phyloP scores from a whole-genome alignment of 495 filamentous ascomycete species.

The Penicillium simplicissimum region DNA sequence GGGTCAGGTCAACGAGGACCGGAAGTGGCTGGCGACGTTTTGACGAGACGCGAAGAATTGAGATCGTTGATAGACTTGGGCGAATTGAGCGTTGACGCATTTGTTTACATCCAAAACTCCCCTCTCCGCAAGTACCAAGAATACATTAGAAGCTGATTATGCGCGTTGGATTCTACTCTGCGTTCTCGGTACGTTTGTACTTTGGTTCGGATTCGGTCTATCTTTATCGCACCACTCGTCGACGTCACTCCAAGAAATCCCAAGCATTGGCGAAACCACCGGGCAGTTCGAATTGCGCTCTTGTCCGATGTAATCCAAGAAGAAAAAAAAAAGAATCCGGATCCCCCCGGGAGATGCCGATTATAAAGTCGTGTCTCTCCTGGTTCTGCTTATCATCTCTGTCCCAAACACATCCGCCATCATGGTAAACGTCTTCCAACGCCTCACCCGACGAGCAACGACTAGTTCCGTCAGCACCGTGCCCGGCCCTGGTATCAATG shows the following conservation, averaged over 20 bases:
- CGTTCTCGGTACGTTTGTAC: neutral
- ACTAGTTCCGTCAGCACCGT: slow-evolving; percentile 15
- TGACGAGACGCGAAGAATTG: neutral
- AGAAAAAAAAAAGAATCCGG: neutral
- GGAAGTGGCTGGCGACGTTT: slow-evolving; percentile 44
- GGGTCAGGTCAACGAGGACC: slow-evolving; percentile 30
- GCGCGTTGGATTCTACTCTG: neutral
- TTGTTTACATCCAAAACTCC: neutral
- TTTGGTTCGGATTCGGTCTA: neutral
- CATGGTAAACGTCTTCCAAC: slow-evolving; percentile 32
- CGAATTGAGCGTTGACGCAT: slow-evolving; percentile 4
- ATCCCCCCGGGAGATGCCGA: neutral
- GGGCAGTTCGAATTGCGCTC: slow-evolving; percentile 18
- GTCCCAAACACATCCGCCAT: neutral
- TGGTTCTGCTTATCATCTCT: neutral
- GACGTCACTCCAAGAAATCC: slow-evolving; percentile 25
- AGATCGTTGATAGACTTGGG: slow-evolving; percentile 4
- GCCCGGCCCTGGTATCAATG: neutral
- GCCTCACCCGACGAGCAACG: slow-evolving; percentile 21
- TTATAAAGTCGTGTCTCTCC: neutral
- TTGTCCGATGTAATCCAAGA: slow-evolving; percentile 25
- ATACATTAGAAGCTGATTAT: neutral
- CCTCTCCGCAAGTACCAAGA: neutral
- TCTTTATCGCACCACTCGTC: slow-evolving; percentile 26
- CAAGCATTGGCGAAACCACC: slow-evolving; percentile 21